Evolutionary conservation across 306 rosid species (phyloP).

Genomic region (Oxytropis ochrocephala): DNA sequence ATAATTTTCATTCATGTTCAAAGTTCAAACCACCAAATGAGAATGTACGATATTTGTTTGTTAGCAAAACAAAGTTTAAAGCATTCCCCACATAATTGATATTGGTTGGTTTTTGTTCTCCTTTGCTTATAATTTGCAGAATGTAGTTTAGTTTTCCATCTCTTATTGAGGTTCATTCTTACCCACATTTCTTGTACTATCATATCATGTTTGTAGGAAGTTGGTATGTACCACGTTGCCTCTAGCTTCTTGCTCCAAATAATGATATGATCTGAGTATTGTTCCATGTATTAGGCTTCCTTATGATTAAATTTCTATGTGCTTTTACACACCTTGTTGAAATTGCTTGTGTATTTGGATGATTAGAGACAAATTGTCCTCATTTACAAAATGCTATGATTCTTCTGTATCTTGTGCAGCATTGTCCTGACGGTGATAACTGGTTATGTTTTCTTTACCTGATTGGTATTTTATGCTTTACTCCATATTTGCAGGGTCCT

Average conservation of each 20-base stretch:
- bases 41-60: not conserved
- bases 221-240: not conserved
- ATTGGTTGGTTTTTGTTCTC: not conserved
- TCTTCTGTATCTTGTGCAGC: not conserved
- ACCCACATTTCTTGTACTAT: too few relatives aligned
- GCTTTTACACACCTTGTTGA: not conserved
- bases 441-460: not conserved
- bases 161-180: not conserved
- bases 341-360: not conserved
- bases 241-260: not conserved
- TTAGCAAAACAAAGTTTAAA: not conserved
- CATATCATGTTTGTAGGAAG: not conserved
- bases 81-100: not conserved
- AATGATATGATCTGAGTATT: not conserved
- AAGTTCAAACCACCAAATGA: too few relatives aligned
- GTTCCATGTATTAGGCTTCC: not conserved
- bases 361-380: not conserved
- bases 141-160: not conserved
- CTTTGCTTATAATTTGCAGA: not conserved
- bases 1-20: not conserved
- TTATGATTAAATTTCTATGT: not conserved
- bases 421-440: not conserved
- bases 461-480: not conserved
- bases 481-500: constrained; percentile 42
- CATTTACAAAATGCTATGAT: not conserved